These are phyloP conservation scores for Onygenales sp. DNA, from an alignment of 2,329 filamentous ascomycete species.

Conservation along the genomic window DNA sequence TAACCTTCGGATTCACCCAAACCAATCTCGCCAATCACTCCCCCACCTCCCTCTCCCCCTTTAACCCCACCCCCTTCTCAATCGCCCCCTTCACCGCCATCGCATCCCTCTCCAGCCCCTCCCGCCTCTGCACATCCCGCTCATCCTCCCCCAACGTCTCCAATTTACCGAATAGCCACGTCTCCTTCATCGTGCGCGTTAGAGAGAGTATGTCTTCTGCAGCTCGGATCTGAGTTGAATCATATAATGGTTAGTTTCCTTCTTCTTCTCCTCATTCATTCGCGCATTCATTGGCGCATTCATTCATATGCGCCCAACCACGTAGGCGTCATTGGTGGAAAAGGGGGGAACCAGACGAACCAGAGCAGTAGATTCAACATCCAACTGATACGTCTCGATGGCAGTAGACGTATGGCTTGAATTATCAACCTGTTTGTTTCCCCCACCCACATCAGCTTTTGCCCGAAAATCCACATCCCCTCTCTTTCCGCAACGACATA, in stretches of 20 bases:
- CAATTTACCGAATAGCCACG: conserved; percentile 58
- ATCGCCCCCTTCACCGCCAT: conserved; percentile 35
- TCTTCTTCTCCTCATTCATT: not conserved
- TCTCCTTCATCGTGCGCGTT: conserved; percentile 54
- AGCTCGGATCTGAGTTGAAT: conserved; percentile 42
- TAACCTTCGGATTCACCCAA: too few species aligned
- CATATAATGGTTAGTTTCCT: not conserved
- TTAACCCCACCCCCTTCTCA: conserved; percentile 17
- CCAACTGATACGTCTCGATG: conserved; percentile 48
- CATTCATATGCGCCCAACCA: too few species aligned
- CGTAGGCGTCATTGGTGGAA: too few species aligned
- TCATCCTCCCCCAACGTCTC: conserved; percentile 44
- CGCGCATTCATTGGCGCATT: not conserved
- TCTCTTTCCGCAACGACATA: not conserved
- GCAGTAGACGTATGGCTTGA: conserved; percentile 47
- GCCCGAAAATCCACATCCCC: too few species aligned
- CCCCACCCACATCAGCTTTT: not conserved
- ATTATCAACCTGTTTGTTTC: conserved; percentile 33
- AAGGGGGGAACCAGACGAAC: conserved; percentile 26
- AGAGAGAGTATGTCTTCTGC: conserved; percentile 54
- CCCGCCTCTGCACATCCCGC: conserved; percentile 28
- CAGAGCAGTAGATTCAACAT: conserved; percentile 50
- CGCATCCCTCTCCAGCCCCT: conserved; percentile 39
- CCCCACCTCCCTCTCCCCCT: conserved; percentile 5
- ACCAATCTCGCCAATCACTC: too few species aligned